A percentile compares a stretch with the other conserved stretches of the same genome.
These are phyloP conservation scores for Rhynchospora tenuis DNA, from an alignment of 176 grass and related monocot genomes.

Conservation along the genomic window DNA sequence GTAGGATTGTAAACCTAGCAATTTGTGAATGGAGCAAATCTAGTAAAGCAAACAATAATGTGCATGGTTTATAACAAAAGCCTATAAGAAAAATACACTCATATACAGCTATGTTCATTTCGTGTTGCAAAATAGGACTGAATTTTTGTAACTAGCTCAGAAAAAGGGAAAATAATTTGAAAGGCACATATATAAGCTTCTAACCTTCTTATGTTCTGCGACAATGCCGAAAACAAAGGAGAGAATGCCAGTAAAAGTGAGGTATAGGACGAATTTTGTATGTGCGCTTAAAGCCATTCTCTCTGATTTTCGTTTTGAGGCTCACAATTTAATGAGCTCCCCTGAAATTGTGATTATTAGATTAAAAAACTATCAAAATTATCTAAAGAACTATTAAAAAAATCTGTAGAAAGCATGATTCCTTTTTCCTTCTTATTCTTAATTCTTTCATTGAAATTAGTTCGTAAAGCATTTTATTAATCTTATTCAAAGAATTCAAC, in stretches of 20 bases:
- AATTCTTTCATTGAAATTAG: background rate
- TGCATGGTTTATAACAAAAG: background rate
- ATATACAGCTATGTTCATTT: background rate
- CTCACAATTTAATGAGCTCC: background rate
- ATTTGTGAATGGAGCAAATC: background rate
- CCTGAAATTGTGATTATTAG: constrained; percentile 1
- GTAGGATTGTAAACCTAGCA: background rate
- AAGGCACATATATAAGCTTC: background rate
- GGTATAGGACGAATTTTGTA: constrained; percentile 14
- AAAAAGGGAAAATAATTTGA: background rate
- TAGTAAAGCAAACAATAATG: background rate
- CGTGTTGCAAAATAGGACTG: background rate
- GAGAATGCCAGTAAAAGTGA: constrained; percentile 33
- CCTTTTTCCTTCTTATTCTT: background rate
- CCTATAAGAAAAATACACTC: background rate
- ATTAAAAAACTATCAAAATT: background rate
- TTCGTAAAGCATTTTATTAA: background rate
- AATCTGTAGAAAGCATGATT: background rate
- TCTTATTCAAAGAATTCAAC: background rate
- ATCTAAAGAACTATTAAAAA: background rate
- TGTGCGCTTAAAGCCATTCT: constrained; percentile 34
- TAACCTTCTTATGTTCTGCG: constrained; percentile 56
- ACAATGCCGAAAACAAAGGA: constrained; percentile 42
- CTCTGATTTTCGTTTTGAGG: background rate
- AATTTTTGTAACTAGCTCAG: background rate